Conservation (phyloP, 2,329 filamentous ascomycete genomes). For the Gaeumannomyces sp. region DNA sequence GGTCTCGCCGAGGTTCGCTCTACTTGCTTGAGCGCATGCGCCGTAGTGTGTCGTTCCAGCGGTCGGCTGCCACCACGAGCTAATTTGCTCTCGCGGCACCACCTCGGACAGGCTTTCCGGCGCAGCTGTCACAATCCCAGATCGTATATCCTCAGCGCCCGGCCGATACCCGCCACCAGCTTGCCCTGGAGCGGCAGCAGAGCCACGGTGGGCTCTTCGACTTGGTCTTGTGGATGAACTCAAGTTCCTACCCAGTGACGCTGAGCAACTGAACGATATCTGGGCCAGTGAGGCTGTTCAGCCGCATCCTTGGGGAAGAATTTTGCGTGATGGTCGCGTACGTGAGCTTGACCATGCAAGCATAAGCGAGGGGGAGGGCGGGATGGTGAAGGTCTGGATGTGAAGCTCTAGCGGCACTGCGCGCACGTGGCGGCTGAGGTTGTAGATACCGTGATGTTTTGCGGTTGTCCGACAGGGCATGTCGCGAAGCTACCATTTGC, state of each 20-base stretch:
- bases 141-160: slow-evolving; percentile 80
- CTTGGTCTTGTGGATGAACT: slow-evolving; percentile 96
- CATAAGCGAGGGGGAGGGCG: slow-evolving; percentile 97
- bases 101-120: slow-evolving; percentile 78
- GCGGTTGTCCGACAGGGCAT: too few relatives aligned
- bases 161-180: slow-evolving; percentile 77
- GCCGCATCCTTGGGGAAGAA: slow-evolving; percentile 43
- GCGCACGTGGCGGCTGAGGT: slow-evolving; percentile 90
- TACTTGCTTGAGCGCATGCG: too few relatives aligned
- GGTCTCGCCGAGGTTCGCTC: too few relatives aligned
- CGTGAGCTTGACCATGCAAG: slow-evolving; percentile 91
- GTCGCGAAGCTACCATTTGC: too few relatives aligned
- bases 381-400: slow-evolving; percentile 90
- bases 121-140: slow-evolving; percentile 88
- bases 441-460: slow-evolving; percentile 87
- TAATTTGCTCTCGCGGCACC: slow-evolving; percentile 51
- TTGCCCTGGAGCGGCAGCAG: slow-evolving; percentile 88
- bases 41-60: too few relatives aligned
- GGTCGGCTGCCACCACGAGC: too few relatives aligned
- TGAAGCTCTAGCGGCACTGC: slow-evolving; percentile 87
- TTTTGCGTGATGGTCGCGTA: slow-evolving; percentile 84
- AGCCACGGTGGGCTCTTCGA: slow-evolving; percentile 82
- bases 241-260: slow-evolving; percentile 48
- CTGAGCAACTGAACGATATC: too few relatives aligned
- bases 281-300: too few relatives aligned